These are phyloP conservation scores for Pseudohalonectria lignicola DNA, from an alignment of 2,329 filamentous ascomycete genomes.

Conservation along the genomic window DNA sequence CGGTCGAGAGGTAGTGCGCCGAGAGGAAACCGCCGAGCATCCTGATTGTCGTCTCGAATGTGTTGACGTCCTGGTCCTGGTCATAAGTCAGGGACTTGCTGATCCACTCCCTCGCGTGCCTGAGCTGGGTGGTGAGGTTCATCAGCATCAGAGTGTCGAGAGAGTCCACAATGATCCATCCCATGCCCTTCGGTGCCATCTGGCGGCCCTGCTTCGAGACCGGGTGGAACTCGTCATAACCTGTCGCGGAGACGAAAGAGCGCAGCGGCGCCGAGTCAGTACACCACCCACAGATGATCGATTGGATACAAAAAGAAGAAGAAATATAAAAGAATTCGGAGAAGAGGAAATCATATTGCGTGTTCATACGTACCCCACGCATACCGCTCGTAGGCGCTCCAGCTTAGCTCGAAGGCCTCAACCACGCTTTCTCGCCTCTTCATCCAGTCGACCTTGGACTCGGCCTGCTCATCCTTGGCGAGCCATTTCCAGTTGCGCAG, in stretches of 20 bases:
- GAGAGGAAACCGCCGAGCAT: conserved; percentile 92
- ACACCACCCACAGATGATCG: conserved; percentile 7
- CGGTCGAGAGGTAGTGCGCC: conserved; percentile 86
- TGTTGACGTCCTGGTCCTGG: conserved; percentile 91
- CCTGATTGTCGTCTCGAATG: conserved; percentile 94
- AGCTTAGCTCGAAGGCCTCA: conserved; percentile 83
- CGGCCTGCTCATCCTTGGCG: conserved; percentile 30
- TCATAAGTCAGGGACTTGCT: conserved; percentile 71
- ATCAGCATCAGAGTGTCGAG: conserved; percentile 96
- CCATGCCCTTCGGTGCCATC: conserved; percentile 82
- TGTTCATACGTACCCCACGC: conserved; percentile 91
- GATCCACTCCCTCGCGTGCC: conserved; percentile 83
- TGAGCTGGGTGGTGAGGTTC: conserved; percentile 82
- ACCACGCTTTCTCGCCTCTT: conserved; percentile 70
- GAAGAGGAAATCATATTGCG: no score
- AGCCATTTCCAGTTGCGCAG: conserved; percentile 45
- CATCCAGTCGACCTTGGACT: conserved; percentile 56
- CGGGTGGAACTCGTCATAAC: conserved; percentile 80
- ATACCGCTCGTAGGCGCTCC: conserved; percentile 85
- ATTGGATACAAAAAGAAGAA: conserved; percentile 13
- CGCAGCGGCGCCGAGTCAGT: no score
- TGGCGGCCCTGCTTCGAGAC: conserved; percentile 66
- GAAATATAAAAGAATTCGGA: background rate
- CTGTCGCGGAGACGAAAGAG: no score
- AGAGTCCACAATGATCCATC: conserved; percentile 96